Base-by-base conservation (phyloP, 2,329 filamentous ascomycete species). In the Ophiocordyceps robertsii region DNA sequence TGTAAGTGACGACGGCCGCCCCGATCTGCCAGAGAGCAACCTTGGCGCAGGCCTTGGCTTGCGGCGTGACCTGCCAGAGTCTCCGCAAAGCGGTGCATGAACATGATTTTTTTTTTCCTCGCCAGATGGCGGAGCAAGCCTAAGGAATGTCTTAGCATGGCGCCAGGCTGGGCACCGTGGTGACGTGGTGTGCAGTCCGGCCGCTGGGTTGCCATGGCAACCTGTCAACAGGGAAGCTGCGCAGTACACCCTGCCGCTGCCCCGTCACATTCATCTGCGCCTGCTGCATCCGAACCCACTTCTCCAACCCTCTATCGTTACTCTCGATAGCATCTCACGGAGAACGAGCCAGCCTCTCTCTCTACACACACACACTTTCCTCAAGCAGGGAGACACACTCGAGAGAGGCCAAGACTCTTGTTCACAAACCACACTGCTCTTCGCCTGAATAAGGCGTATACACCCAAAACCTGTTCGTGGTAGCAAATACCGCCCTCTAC, bases 401-500 rank as follows among this genome's bases (percentile, higher is more conserved):
- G 41, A 36, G 45, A 45, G 45, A 37, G 47, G 48, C 38, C 41
- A 45, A 36, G 49, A 47, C 50, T 45, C 48, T 27, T 27, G 24
- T 27, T 45, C 41, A 47, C 35, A 44, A 51, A 21, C 43, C 42
- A 31, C 42, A 39, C 46, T 46, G 32, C 38, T 35, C 42, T n/a
- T 24, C 43, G 58, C 58, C 61, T 61, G 54, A 58, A 56, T 43
- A 50, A 57, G 59, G 59, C 58, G 51, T 53, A 46, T 44, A 39
- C 38, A 40, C 44, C 49, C 41, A 44, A 42, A 39, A 44, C 42
- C 44, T 33, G 42, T 37, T 42, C 37, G 42, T 37, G 29, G 37
- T 46, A 46, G 51, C 52, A 51, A 55, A 62, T 62, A 63, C 66
- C 67, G 55, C 56, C 56, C 49, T 56, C 62, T 64, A 67, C 68